Evolutionary conservation across 495 filamentous ascomycete genomes (phyloP), one percentile per base, ranked within the genome.

Genomic region (Alectoria sarmentosa): DNA sequence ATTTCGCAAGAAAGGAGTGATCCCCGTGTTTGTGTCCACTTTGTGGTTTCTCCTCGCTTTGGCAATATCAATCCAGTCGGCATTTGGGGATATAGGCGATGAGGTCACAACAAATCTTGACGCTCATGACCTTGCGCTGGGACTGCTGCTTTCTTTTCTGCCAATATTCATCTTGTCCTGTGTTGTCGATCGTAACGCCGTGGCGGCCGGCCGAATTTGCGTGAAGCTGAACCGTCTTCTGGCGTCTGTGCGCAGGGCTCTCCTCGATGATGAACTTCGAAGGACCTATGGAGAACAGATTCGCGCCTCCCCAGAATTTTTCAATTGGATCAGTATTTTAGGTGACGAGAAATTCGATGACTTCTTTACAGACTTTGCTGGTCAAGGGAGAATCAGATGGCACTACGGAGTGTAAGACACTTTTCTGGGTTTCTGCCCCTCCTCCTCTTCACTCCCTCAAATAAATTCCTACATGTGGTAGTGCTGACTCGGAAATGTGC

Each of bases 121-220:
- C 3, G 76, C 80, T 4, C 80, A 83, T 49, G 67, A 76, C 52
- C 72, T 83, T 2, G 80, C 77, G 0, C 65, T 83, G 2, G 81
- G 80, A 4, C 61, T 80, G 3, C 59, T 83, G 11, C 66, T 83
- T 26, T 68, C 72, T 6, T 83, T 79, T 81, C 60, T 83, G 9
- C 81, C 81, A 15, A 64, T 82, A n/a, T 63, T 83, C 19, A 72
- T 81, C 26, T 62, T 80, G 4, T 73, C 73, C 0, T 70, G 68
- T 14, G 81, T 83, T 42, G 70, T 80, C 5, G 80, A 83, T 67
- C 74, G 80, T 15, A 83, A 83, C 60, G 79, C 79, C 0, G 70
- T 72, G 19, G 76, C 77, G 6, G 65, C 76, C 0, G 74, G 72
- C 23, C 66, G 76, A 39, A 73, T 73, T 17, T 65, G 75, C 41